A percentile compares a stretch with the other conserved stretches of the same genome.
These are phyloP conservation scores for Pyrus betulifolia DNA, from an alignment of 306 rosid genomes.

Conservation along the genomic window DNA sequence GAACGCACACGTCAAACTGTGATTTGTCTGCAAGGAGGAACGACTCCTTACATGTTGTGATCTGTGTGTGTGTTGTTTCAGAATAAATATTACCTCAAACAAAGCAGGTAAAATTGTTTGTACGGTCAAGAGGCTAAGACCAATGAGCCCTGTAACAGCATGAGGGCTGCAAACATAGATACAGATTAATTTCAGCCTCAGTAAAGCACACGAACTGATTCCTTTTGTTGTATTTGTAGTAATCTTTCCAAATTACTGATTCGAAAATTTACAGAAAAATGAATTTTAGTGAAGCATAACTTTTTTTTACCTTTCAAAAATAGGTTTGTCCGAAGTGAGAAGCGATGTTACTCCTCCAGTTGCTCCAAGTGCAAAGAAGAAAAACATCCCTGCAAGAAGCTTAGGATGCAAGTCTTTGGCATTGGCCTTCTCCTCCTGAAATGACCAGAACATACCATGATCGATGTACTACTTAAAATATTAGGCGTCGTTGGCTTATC, in stretches of 20 bases:
- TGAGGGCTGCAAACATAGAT: conserved; percentile 55
- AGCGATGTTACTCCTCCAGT: conserved; percentile 88
- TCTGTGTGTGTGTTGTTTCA: too few relatives aligned
- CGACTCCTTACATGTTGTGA: too few relatives aligned
- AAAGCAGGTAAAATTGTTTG: conserved; percentile 71
- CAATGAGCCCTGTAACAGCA: conserved; percentile 74
- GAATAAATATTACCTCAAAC: conserved; percentile 56
- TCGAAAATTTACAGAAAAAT: too few relatives aligned
- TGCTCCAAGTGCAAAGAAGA: conserved; percentile 92
- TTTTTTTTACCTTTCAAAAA: conserved; percentile 59
- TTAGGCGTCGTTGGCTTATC: not conserved
- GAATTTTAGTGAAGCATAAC: not conserved
- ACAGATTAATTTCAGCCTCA: not conserved
- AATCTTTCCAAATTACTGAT: too few relatives aligned
- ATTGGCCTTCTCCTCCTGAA: conserved; percentile 75
- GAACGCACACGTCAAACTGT: too few relatives aligned
- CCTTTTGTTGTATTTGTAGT: too few relatives aligned
- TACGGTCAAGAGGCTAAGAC: conserved; percentile 72
- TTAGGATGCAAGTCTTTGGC: conserved; percentile 97
- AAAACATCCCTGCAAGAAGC: conserved; percentile 95
- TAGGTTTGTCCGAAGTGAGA: conserved; percentile 79
- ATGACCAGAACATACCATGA: not conserved
- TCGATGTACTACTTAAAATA: too few relatives aligned
- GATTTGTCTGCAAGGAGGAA: too few relatives aligned
- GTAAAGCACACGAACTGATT: not conserved